Evolutionary conservation across 78 protist species (phyloP), one percentile per base, ranked within the genome.

Genomic region (Mastigamoeba balamuthi): DNA sequence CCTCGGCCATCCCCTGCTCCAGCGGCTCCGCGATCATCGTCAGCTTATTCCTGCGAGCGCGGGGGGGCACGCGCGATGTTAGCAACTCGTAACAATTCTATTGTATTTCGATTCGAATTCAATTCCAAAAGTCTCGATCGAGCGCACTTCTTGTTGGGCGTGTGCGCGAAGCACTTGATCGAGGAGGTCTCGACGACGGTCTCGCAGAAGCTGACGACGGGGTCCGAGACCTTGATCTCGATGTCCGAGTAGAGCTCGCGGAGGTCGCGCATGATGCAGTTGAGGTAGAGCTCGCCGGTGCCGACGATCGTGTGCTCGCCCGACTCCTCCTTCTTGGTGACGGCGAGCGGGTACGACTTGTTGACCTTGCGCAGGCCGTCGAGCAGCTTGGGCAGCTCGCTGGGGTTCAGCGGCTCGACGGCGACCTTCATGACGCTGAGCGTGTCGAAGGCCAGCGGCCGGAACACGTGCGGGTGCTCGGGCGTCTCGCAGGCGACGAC

Each of bases 231-330:
- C 72, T 95, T 95, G 76, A 97, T 85, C 66, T 96, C 99, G 30
- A 95, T 74, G 23, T 78, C 91, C 2, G 92, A 38, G 28, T 78
- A 93, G 85, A 87, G 44, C 30, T 83, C 28, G 3, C 99, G 71
- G 36, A 98, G 81, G 69, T 97, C 99, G 77, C 94, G 97, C 85
- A 98, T 44, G 39, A 85, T 89, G 69, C 96, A 92, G 74, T 98
- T 99, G 27, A 98, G 40, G 86, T 92, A 91, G 33, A 98, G 79
- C 85, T 98, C 99, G 25, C 99, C 99, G 0, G 99, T 93, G 28
- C 99, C 99, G 3, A 90, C 2, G 35, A 98, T 48, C 6, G 90
- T 67, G 74, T 95, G 98, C 90, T 96, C 99, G 28, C 99, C 99
- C 0, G 91, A 78, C 81, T 98, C 99, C 44, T 96, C 99, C 17